phyloP scores from a whole-genome alignment of 73 alveolate genomes.

The Loxodes magnus region DNA sequence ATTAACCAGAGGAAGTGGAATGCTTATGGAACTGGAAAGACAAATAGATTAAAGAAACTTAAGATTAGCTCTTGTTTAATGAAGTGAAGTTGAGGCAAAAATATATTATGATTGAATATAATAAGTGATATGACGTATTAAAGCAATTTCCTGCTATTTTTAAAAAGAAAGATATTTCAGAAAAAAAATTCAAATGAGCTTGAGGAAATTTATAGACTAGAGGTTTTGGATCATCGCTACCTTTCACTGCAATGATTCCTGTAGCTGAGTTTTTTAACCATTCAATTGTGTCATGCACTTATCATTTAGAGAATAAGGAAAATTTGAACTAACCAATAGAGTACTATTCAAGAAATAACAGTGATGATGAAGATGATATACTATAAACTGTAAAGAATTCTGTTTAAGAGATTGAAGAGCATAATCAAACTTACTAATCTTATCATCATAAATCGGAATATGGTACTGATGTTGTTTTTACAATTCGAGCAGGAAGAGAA shows the following conservation, averaged over 20 bases:
- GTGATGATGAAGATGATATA: no score
- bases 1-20: background rate
- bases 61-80: background rate
- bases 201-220: background rate
- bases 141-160: background rate
- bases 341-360: no score
- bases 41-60: background rate
- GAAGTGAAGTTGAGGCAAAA: background rate
- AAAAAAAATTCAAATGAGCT: background rate
- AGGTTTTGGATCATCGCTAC: slow-evolving; percentile 1
- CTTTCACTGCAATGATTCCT: slow-evolving; percentile 5
- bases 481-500: no score
- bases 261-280: slow-evolving; percentile 12
- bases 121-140: background rate
- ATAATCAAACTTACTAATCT: no score
- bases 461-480: no score
- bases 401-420: no score
- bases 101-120: background rate
- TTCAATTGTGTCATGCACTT: no score
- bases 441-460: no score
- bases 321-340: no score
- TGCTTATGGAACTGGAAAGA: slow-evolving; percentile 3
- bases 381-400: no score
- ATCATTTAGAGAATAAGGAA: no score
- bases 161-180: background rate